Evolutionary conservation across 2,329 filamentous ascomycete genomes (phyloP).

Genomic region (Nakataea oryzae): DNA sequence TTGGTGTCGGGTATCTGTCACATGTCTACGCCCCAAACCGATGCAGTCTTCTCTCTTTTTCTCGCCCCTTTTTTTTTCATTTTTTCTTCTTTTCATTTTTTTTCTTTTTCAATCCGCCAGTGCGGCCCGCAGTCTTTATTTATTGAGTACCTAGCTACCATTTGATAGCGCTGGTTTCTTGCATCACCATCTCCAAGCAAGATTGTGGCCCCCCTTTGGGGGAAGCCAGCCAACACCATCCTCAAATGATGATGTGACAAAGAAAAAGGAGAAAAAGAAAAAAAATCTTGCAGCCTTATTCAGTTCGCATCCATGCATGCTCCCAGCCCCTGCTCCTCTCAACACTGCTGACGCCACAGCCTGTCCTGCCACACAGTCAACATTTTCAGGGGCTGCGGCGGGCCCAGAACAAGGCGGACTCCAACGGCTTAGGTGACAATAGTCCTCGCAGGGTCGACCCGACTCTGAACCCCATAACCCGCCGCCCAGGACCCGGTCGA

Average conservation of each 20-base stretch:
- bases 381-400: slow-evolving; percentile 50
- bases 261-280: neutral
- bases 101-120: neutral
- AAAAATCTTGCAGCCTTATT: neutral
- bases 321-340: neutral
- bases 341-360: neutral
- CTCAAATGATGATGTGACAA: neutral
- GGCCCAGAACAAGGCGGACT: slow-evolving; percentile 41
- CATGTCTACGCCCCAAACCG: neutral
- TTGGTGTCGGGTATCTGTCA: neutral
- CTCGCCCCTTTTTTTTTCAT: neutral
- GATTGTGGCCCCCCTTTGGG: neutral
- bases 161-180: neutral
- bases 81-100: neutral
- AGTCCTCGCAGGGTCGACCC: slow-evolving; percentile 34
- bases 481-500: slow-evolving; percentile 46
- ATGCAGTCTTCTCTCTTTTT: no score
- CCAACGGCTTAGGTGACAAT: slow-evolving; percentile 18
- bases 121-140: neutral
- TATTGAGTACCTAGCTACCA: no score
- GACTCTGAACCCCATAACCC: slow-evolving; percentile 46
- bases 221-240: neutral
- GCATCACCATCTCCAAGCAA: no score
- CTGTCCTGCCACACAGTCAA: slow-evolving; percentile 28
- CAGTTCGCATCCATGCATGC: neutral